Evolutionary conservation across 2,329 filamentous ascomycete species (phyloP).

Genomic region (Pseudopithomyces chartarum): DNA sequence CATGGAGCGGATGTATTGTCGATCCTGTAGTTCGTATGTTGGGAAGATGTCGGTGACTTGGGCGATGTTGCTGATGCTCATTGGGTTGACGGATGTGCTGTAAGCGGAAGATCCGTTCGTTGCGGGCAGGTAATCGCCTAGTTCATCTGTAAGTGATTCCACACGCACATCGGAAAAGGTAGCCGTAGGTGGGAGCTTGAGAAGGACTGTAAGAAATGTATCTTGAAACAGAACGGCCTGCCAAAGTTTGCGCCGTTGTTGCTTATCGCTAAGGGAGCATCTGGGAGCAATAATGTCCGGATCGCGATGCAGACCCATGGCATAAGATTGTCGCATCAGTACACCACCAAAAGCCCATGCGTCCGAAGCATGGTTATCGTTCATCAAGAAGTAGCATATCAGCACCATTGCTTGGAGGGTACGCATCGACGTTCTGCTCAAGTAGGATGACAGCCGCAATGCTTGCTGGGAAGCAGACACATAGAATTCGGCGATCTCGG

Average conservation of each 20-base stretch:
- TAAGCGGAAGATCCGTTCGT: conserved; percentile 60
- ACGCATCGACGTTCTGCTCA: conserved; percentile 73
- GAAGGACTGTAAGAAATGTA: conserved; percentile 77
- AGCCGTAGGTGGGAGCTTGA: conserved; percentile 76
- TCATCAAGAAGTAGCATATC: conserved; percentile 83
- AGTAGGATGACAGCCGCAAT: conserved; percentile 74
- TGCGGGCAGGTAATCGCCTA: conserved; percentile 62
- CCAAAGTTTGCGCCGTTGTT: conserved; percentile 80
- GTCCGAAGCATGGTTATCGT: conserved; percentile 82
- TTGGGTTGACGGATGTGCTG: conserved; percentile 51
- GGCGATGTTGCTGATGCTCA: conserved; percentile 57
- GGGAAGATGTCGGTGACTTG: conserved; percentile 45
- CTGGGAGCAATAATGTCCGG: conserved; percentile 73
- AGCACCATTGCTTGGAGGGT: conserved; percentile 82
- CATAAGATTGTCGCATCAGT: conserved; percentile 76
- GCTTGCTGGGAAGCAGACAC: conserved; percentile 80
- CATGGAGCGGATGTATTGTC: conserved; percentile 71
- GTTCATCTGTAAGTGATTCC: conserved; percentile 72
- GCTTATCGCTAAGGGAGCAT: conserved; percentile 73
- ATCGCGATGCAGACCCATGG: conserved; percentile 80
- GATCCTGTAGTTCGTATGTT: conserved; percentile 44
- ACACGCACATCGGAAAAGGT: conserved; percentile 81
- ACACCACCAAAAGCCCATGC: conserved; percentile 84
- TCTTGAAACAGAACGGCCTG: conserved; percentile 81
- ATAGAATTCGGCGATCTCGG: conserved; percentile 81